A percentile compares a stretch with the other conserved stretches of the same genome.
phyloP scores from a whole-genome alignment of 140 eudicot species.

The Senecio squalidus region DNA sequence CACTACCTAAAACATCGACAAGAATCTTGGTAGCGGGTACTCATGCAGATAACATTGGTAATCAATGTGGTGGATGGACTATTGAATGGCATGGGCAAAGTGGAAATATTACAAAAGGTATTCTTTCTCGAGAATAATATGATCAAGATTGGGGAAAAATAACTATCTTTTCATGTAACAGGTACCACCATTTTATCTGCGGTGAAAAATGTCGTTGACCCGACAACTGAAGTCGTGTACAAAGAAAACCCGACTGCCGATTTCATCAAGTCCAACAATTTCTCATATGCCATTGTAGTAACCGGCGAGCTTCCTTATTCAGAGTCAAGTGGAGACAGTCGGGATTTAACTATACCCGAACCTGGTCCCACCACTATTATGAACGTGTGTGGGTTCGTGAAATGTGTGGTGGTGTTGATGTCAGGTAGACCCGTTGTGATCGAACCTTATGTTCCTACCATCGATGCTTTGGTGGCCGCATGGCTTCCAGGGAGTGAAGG shows the following conservation, averaged over 20 bases:
- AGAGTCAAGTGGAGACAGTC: conserved; percentile 49
- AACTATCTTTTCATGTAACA: conserved; percentile 8
- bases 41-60: conserved; percentile 39
- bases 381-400: conserved; percentile 46
- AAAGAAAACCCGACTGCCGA: conserved; percentile 44
- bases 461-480: conserved; percentile 70
- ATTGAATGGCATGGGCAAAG: conserved; percentile 36
- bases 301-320: conserved; percentile 65
- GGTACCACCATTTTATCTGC: conserved; percentile 62
- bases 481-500: too few relatives aligned
- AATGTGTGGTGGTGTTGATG: conserved; percentile 56
- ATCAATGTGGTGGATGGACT: conserved; percentile 50
- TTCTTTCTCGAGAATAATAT: background rate
- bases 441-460: conserved; percentile 43
- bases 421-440: conserved; percentile 62
- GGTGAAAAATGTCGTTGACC: conserved; percentile 33
- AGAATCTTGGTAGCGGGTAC: conserved; percentile 41
- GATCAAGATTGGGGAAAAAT: too few relatives aligned
- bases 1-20: conserved; percentile 28
- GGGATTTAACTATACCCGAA: conserved; percentile 46
- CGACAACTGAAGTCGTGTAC: conserved; percentile 44
- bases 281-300: conserved; percentile 61
- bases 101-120: conserved; percentile 37
- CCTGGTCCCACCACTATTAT: conserved; percentile 27
- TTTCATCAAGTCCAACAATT: conserved; percentile 32